Evolutionary conservation across 208 protist genomes (phyloP).

Genomic region (Leptomonas seymouri): DNA sequence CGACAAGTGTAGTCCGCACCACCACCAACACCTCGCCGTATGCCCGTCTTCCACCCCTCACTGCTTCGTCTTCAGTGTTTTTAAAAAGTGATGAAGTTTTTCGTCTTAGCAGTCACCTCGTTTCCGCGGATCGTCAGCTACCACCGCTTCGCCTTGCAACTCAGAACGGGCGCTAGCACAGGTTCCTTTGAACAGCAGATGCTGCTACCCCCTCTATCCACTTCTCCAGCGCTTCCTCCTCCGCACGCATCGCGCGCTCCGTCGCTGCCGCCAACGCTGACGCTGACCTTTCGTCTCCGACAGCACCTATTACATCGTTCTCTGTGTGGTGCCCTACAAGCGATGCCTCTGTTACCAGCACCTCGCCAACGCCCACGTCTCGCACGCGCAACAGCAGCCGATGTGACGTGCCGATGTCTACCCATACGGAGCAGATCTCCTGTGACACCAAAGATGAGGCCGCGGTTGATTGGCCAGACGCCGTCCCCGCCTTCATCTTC

Average conservation of each 20-base stretch:
- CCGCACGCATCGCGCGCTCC: constrained; percentile 6
- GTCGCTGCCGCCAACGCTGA: background rate
- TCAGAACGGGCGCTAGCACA: constrained; percentile 2
- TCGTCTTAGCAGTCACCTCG: background rate
- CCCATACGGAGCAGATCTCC: constrained; percentile 58
- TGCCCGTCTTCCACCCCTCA: too few species aligned
- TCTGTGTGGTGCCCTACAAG: constrained; percentile 22
- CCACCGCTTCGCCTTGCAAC: background rate
- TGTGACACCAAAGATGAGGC: constrained; percentile 6
- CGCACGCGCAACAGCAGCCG: constrained; percentile 42
- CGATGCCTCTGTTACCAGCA: constrained; percentile 59
- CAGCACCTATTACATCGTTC: background rate
- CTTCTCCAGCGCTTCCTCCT: constrained; percentile 33
- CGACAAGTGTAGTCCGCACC: too few species aligned
- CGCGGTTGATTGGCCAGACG: background rate
- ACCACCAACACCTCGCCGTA: too few species aligned
- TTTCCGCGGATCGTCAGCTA: background rate
- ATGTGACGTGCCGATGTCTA: constrained; percentile 32
- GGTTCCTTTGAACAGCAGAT: constrained; percentile 10
- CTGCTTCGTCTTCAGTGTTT: too few species aligned
- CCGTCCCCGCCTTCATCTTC: background rate
- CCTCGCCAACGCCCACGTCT: constrained; percentile 59
- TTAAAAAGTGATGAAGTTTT: too few species aligned
- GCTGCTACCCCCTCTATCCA: constrained; percentile 41
- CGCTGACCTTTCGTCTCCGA: background rate